Evolutionary conservation across 1,139 yeast genomes (phyloP).

Genomic region (Suhomyces terraborum): DNA sequence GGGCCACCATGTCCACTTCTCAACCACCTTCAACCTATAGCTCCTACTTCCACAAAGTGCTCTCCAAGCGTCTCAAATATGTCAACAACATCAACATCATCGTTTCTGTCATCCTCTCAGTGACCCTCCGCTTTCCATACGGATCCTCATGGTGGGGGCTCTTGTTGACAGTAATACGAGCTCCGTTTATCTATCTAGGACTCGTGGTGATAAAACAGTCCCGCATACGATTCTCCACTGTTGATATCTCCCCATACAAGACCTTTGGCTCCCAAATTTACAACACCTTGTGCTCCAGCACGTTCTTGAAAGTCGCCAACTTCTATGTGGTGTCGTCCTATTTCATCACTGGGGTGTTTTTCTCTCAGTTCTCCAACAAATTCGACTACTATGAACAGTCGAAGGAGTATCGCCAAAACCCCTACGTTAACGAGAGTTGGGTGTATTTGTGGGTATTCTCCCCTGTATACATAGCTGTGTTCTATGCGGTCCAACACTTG

Average conservation of each 20-base stretch:
- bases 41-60: conserved; percentile 34
- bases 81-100: conserved; percentile 36
- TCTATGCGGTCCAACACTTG: conserved; percentile 57
- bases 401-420: conserved; percentile 52
- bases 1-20: conserved; percentile 6
- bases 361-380: conserved; percentile 29
- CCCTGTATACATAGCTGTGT: conserved; percentile 38
- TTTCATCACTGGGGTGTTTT: conserved; percentile 34
- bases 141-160: conserved; percentile 37
- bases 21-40: conserved; percentile 23
- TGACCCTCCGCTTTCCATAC: conserved; percentile 31
- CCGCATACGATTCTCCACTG: conserved; percentile 53
- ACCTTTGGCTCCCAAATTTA: conserved; percentile 51
- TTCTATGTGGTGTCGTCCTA: conserved; percentile 44
- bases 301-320: conserved; percentile 36
- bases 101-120: conserved; percentile 29
- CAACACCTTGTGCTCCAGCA: conserved; percentile 47
- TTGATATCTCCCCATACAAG: conserved; percentile 51
- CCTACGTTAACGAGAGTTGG: conserved; percentile 63
- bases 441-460: conserved; percentile 52
- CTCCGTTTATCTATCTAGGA: conserved; percentile 35
- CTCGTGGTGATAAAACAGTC: conserved; percentile 45
- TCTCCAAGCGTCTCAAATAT: conserved; percentile 38
- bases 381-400: conserved; percentile 39
- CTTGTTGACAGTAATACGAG: conserved; percentile 29